phyloP scores from a whole-genome alignment of 148 eudicot species.

The Fagopyrum esculentum region DNA sequence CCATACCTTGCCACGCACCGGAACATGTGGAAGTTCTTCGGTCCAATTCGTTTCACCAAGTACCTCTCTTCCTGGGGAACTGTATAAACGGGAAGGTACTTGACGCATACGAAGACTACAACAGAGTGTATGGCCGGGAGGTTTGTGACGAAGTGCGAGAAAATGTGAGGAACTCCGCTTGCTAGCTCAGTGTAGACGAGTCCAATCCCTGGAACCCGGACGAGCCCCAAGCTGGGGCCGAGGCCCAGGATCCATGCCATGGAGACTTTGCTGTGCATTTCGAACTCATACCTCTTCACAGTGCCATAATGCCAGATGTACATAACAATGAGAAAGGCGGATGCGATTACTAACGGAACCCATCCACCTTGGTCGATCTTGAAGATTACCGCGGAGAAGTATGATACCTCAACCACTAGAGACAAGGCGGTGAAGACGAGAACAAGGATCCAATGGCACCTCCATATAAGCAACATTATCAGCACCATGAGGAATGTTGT shows the following conservation, averaged over 20 bases:
- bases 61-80: constrained; percentile 92
- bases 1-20: constrained; percentile 94
- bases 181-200: constrained; percentile 96
- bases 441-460: constrained; percentile 79
- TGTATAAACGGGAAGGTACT: constrained; percentile 85
- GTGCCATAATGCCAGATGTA: constrained; percentile 98
- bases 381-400: constrained; percentile 88
- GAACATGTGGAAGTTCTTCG: constrained; percentile 95
- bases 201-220: constrained; percentile 92
- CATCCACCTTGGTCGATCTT: constrained; percentile 96
- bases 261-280: constrained; percentile 93
- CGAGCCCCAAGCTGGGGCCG: constrained; percentile 90
- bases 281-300: constrained; percentile 75
- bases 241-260: constrained; percentile 95
- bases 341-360: constrained; percentile 93
- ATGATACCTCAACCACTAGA: constrained; percentile 65
- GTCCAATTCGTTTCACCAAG: constrained; percentile 88
- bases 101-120: constrained; percentile 82
- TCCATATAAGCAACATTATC: constrained; percentile 79
- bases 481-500: constrained; percentile 87
- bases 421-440: constrained; percentile 70
- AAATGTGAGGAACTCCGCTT: constrained; percentile 83
- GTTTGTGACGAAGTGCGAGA: constrained; percentile 92
- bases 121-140: constrained; percentile 92
- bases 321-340: constrained; percentile 74